phyloP scores from a whole-genome alignment of 345 rosid species.

The Populus ilicifolia region DNA sequence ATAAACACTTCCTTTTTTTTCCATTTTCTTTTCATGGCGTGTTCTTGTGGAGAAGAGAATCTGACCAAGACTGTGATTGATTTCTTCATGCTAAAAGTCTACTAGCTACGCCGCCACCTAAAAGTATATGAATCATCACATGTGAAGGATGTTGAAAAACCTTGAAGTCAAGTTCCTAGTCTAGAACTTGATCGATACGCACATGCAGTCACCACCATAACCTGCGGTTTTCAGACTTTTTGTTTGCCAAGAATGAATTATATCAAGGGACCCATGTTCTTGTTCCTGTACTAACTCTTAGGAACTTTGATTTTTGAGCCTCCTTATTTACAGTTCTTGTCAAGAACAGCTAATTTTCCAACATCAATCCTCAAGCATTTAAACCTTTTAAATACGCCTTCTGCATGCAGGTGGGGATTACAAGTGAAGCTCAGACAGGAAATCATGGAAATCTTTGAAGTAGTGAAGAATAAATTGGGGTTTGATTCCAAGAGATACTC shows the following conservation, averaged over 20 bases:
- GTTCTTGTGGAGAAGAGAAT: no score
- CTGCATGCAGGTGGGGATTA: background rate
- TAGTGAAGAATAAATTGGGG: conserved; percentile 1
- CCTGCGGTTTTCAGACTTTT: background rate
- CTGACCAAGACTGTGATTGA: no score
- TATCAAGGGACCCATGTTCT: background rate
- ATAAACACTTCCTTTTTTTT: no score
- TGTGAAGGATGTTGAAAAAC: background rate
- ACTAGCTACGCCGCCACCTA: no score
- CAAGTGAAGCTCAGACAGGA: background rate
- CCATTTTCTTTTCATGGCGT: no score
- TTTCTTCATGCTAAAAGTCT: no score
- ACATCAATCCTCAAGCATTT: background rate
- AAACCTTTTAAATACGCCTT: background rate
- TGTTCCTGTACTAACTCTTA: background rate
- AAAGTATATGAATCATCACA: background rate
- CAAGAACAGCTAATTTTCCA: background rate
- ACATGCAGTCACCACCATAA: background rate
- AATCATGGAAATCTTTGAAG: conserved; percentile 5
- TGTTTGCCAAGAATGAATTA: background rate
- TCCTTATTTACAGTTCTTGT: background rate
- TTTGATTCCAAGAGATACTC: background rate
- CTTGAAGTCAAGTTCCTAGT: background rate
- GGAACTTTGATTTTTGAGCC: background rate
- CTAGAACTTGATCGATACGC: background rate